A percentile compares a stretch with the other conserved stretches of the same genome.
These are phyloP conservation scores for button mushroom (Agaricus bisporus) DNA, from an alignment of 768 basidiomycete genomes.

Conservation along the genomic window DNA sequence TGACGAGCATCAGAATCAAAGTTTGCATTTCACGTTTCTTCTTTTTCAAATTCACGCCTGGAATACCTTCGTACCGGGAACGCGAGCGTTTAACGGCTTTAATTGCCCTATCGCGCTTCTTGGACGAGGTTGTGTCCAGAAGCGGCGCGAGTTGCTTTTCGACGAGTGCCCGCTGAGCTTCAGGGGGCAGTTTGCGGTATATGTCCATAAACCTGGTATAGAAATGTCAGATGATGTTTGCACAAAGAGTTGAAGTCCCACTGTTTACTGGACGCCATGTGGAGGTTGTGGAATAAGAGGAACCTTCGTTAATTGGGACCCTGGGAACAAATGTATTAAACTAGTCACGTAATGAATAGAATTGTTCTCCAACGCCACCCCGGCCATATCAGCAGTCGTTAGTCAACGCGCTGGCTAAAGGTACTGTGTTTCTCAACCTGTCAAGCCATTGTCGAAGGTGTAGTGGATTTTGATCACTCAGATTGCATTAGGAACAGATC, in stretches of 20 bases:
- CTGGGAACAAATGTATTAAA: neutral
- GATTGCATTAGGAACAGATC: no score
- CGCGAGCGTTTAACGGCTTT: slow-evolving; percentile 34
- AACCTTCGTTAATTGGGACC: slow-evolving; percentile 1
- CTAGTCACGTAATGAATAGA: neutral
- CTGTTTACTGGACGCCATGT: slow-evolving; percentile 6
- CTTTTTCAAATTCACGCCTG: slow-evolving; percentile 42
- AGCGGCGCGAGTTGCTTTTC: slow-evolving; percentile 45
- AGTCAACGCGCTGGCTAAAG: no score
- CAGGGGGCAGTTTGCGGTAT: slow-evolving; percentile 46
- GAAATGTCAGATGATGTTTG: neutral
- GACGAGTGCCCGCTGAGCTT: slow-evolving; percentile 42
- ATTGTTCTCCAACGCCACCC: no score
- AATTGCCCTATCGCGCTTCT: slow-evolving; percentile 29
- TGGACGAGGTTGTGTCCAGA: slow-evolving; percentile 36
- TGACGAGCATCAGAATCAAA: slow-evolving; percentile 46
- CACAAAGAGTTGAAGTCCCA: neutral
- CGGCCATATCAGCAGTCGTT: no score
- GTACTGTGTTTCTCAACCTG: no score
- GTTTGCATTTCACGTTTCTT: slow-evolving; percentile 51
- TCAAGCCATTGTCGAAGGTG: no score
- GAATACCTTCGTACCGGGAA: slow-evolving; percentile 30
- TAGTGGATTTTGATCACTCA: no score
- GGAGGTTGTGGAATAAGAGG: neutral
- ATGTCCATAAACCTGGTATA: slow-evolving; percentile 35